Base-by-base conservation (phyloP, 495 filamentous ascomycete genomes). In the Penicillium manginii region DNA sequence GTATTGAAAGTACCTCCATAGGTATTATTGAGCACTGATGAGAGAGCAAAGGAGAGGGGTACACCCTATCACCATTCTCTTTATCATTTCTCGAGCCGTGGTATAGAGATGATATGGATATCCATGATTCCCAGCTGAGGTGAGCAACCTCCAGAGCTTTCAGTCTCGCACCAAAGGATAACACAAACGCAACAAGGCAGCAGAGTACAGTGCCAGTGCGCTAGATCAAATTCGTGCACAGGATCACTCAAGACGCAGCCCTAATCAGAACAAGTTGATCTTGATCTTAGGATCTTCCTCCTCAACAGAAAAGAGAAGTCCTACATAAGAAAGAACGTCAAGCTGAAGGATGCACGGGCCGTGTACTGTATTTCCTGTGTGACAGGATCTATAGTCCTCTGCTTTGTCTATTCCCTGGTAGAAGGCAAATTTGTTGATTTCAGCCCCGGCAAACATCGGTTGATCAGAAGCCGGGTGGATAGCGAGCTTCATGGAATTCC, bases 241-340 rank as follows among this genome's bases (percentile, higher is more conserved):
- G 31, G 18, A 54, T 39, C 58, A 55, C 23, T 40, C 39, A 51
- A 58, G 39, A 62, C 39, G 56, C 63, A 57, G 64, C 57, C 64
- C 64, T 58, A 66, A 66, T 66, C 60, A 53, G 57, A 66, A 66
- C 64, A 45, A 45, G 22, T 46, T 39, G 53, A 43, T 45, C 40
- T 48, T 52, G 60, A 59, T 60, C 53, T 62, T 23, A 54, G 21
- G 19, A 48, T 48, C 40, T 47, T 50, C 45, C 43, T 22, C 19
- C 17, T 17, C 17, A 6, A n/a, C 40, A 43, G n/a, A 17, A 43
- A 9, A 6, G 8, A 17, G 17, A 17, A 18, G 7, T 17, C 40
- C 14, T 19, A n/a, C n/a, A n/a, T n/a, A 19, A 9, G 40, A 43
- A n/a, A n/a, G 40, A 43, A 2, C 40, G 26, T 26, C 45, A 22